Base-by-base conservation (phyloP, 768 basidiomycete species). In the Kwoniella sp. region DNA sequence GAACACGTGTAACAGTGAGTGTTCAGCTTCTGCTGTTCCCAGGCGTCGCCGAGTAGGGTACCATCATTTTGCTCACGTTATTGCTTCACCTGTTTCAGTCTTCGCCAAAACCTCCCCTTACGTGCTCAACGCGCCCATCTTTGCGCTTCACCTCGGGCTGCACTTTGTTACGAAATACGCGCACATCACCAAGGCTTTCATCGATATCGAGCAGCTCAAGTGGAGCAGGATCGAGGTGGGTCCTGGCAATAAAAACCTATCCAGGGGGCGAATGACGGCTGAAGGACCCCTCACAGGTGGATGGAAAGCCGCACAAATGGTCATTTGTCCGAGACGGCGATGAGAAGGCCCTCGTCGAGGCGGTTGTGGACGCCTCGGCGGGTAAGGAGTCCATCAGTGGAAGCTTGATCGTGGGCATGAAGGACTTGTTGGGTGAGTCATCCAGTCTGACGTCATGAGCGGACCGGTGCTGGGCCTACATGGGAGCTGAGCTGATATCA, bases 81-180 rank as follows among this genome's bases (percentile, higher is more conserved):
- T n/a, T n/a, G 6, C 38, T 14, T 14, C n/a, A n/a, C n/a, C n/a
- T n/a, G n/a, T n/a, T n/a, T 19, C 40, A 76, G 75, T 76, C 42
- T 76, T 92, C 17, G 89, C 92, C 23, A 98, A 96, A 75, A 80
- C 83, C 11, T 93, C 91, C 0, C 89, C 90, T 3, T 80, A 95
- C 64, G 81, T 95, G 51, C 82, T 95, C 39, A 78, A 79, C 36
- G 84, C 90, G 0, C 88, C 91, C 65, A 79, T 81, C 43, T 96
- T 96, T 65, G 92, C 87, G 0, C 78, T 93, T 8, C 89, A 98
- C 62, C 78, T 98, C 9, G 91, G 82, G 1, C 82, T 85, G 0
- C 85, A 90, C 75, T 78, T 95, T 34, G 83, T 91, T 22, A 82
- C 82, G 17, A 86, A 83, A 55, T 92, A 93, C 64, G 75, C 79